Base-by-base conservation (phyloP, 331 rosid genomes). In the Stylosanthes scabra region DNA sequence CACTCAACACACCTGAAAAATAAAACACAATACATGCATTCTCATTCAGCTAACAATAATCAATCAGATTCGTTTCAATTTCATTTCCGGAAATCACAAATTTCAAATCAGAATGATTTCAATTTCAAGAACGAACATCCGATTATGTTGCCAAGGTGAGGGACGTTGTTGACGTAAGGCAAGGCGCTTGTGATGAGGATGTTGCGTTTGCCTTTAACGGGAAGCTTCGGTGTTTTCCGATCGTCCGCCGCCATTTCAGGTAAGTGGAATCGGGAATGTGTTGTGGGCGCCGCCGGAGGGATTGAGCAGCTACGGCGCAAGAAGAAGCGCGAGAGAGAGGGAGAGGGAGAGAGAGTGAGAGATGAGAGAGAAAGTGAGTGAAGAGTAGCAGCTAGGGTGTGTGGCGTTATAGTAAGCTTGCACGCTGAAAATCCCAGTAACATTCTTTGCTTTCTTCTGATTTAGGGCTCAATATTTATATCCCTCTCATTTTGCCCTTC, bases 131-230 rank as follows among this genome's bases (percentile, higher is more conserved):
- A n/a, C n/a, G n/a, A n/a, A 92, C 98, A 78, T 66, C 97, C 98
- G 42, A 93, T 93, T 78, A 93, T 89, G 78, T 93, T 93, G 71
- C 98, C 97, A 27, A 93, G 98, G 66, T 93, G 96, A 68, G 97
- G 98, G 3, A 89, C 97, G 85, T 93, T 93, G 74, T 93, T 93
- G 86, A 93, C 97, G 70, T 93, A 91, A 13, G 98, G 96, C 72
- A 93, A 75, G 40, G 98, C 97, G 42, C 98, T 93, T 74, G 98
- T 93, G 84, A 89, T 93, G 84, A 91, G 97, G 71, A 91, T 74
- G 83, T 93, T 93, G 72, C 97, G 91, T 77, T 85, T 81, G 12
- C 94, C 97, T 16, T 85, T 83, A 5, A 91, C 76, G 3, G 98
- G 98, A 41, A 87, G 91, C 88, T 86, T 93, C 11, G 70, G 78